Conservation (phyloP, 2,329 filamentous ascomycete genomes). For the Chrysoporthe puriensis region DNA sequence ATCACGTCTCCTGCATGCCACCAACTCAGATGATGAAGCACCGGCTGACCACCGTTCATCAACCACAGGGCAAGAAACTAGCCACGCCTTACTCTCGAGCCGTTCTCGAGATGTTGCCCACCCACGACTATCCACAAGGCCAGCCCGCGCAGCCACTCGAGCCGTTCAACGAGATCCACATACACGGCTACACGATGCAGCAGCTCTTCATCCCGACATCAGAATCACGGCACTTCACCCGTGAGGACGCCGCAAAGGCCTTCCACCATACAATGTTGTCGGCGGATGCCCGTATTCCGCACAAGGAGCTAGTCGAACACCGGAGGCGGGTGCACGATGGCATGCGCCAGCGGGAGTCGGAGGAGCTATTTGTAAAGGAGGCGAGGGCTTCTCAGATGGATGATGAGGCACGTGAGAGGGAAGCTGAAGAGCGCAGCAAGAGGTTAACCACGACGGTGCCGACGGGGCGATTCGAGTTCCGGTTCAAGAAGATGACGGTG, state of each 20-base stretch:
- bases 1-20: conserved; percentile 22
- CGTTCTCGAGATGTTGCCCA: conserved; percentile 80
- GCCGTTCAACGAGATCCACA: conserved; percentile 66
- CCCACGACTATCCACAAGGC: conserved; percentile 56
- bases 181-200: conserved; percentile 64
- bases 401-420: conserved; percentile 44
- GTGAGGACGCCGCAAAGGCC: conserved; percentile 66
- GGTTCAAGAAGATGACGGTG: conserved; percentile 62
- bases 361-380: conserved; percentile 44
- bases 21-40: conserved; percentile 20
- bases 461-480: conserved; percentile 62
- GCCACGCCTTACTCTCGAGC: conserved; percentile 78
- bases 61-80: conserved; percentile 70
- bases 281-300: conserved; percentile 63
- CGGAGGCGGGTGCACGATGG: conserved; percentile 52
- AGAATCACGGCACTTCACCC: conserved; percentile 66
- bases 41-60: conserved; percentile 29
- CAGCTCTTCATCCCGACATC: conserved; percentile 68
- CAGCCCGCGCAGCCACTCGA: conserved; percentile 55
- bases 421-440: conserved; percentile 42
- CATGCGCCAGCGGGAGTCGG: conserved; percentile 42
- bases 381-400: conserved; percentile 47
- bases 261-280: conserved; percentile 65
- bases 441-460: conserved; percentile 49
- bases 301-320: conserved; percentile 63